Evolutionary conservation across 2,329 filamentous ascomycete species (phyloP).

Genomic region (Aspergillus puulaauensis): DNA sequence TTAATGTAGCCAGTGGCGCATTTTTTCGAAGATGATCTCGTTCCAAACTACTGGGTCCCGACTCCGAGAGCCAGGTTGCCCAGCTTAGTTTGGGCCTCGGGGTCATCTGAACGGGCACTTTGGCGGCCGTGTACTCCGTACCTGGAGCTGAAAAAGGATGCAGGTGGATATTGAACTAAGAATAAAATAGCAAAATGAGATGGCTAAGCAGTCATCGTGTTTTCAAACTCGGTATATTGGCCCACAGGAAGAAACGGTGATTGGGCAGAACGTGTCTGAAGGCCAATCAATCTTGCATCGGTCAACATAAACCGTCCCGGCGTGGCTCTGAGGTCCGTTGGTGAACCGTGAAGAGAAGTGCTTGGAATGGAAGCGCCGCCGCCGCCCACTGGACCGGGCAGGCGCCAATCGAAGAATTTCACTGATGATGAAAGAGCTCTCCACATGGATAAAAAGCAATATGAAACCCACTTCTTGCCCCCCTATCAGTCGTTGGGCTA

Average conservation of each 20-base stretch:
- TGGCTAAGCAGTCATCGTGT: background rate
- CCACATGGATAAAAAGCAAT: slow-evolving; percentile 11
- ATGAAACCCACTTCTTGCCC: background rate
- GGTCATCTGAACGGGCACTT: background rate
- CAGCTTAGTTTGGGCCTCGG: slow-evolving; percentile 11
- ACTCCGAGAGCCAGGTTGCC: slow-evolving; percentile 25
- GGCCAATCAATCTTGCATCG: slow-evolving; percentile 11
- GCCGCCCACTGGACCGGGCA: background rate
- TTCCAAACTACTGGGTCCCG: slow-evolving; percentile 26
- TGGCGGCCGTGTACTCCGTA: slow-evolving; percentile 9
- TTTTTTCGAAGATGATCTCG: slow-evolving; percentile 16
- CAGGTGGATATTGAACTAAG: background rate
- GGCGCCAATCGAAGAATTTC: background rate
- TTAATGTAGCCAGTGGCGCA: slow-evolving; percentile 20
- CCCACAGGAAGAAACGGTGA: background rate
- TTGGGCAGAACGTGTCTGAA: background rate
- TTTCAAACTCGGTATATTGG: background rate
- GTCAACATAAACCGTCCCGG: slow-evolving; percentile 9
- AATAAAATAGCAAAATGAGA: background rate
- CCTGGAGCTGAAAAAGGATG: slow-evolving; percentile 5
- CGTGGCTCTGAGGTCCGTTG: slow-evolving; percentile 4
- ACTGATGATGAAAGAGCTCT: background rate
- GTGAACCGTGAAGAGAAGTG: slow-evolving; percentile 2
- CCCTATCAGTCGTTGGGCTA: background rate
- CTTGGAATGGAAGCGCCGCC: background rate